phyloP scores from a whole-genome alignment of 2,329 filamentous ascomycete genomes.

The Penicillium rolfsii region DNA sequence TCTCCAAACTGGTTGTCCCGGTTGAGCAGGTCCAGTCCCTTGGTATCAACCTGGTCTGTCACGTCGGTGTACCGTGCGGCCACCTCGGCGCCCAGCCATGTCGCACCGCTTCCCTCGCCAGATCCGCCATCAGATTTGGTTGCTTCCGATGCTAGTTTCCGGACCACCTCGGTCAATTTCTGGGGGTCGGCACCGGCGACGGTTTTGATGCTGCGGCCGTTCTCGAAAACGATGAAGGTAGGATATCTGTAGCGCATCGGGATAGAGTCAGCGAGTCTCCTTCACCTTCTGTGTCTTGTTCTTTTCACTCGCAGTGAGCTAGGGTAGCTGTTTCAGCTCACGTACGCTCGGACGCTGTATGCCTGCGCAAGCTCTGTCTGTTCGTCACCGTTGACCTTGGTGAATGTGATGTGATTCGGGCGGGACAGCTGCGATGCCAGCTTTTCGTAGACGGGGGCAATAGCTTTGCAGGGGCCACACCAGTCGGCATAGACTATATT shows the following conservation, averaged over 20 bases:
- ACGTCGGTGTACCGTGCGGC: conserved; percentile 84
- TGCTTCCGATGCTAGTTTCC: conserved; percentile 70
- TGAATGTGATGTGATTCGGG: conserved; percentile 75
- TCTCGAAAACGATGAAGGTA: conserved; percentile 87
- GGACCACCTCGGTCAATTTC: conserved; percentile 71
- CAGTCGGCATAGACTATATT: conserved; percentile 80
- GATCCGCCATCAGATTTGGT: conserved; percentile 50
- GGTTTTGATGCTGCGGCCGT: conserved; percentile 67
- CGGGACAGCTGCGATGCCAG: conserved; percentile 72
- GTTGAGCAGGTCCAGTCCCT: conserved; percentile 85
- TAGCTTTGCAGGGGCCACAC: conserved; percentile 81
- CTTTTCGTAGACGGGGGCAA: conserved; percentile 80
- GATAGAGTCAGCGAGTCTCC: conserved; percentile 49
- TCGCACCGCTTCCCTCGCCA: conserved; percentile 50
- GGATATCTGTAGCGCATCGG: conserved; percentile 51
- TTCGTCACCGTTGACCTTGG: conserved; percentile 81
- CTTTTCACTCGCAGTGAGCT: neutral
- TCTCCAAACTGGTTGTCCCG: conserved; percentile 74
- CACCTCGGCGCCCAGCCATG: conserved; percentile 74
- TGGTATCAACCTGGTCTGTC: conserved; percentile 76
- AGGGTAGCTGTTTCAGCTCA: conserved; percentile 10
- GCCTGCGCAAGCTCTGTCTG: conserved; percentile 73
- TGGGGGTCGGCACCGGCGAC: conserved; percentile 74
- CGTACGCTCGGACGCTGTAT: conserved; percentile 71
- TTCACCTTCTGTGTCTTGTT: conserved; percentile 9